Base-by-base conservation (phyloP, 768 basidiomycete genomes). In the Xerocomellus amylosporus region DNA sequence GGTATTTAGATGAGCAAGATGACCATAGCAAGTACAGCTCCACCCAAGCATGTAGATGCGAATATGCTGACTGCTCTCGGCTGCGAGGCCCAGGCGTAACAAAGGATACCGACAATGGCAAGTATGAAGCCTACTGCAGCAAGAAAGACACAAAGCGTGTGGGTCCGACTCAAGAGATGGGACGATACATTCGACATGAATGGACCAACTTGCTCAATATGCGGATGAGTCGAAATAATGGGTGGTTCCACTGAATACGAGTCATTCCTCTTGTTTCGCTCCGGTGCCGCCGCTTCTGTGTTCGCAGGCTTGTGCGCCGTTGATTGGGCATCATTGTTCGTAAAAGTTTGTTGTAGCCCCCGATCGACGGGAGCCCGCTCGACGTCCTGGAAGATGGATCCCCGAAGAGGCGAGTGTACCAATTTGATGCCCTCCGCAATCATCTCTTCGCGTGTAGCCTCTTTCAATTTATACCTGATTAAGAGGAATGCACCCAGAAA, bases 401-500 rank as follows among this genome's bases (percentile, higher is more conserved):
- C 55, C 10, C 22, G 8, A 20, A 61, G 52, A 9, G 64, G 70
- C 13, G 68, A 74, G 43, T 47, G 38, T 20, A 58, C 64, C n/a
- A 68, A 14, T 33, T 33, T 33, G 14, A 33, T 56, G 19, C 64
- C 65, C 50, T 75, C 72, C 28, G 64, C 73, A 54, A 79, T 68
- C 55, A 64, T 58, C 59, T 81, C 77, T 45, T 81, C 78, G 3
- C 71, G 72, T 26, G 73, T 77, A 7, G 83, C 84, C 58, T 79
- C 79, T 49, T 76, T 72, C 7, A 85, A 68, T 54, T 79, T 81
- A 69, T 82, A 83, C 38, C 77, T 71, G 39, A 83, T 73, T 28
- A 85, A 72, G 56, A 82, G 75, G 68, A 83, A 84, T 24, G 81
- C 79, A 5, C 74, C 82, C 46, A 80, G 62, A 67, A 85, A 85